Conservation (phyloP, 441 rosid genomes). For the Pelargonium citronellum region DNA sequence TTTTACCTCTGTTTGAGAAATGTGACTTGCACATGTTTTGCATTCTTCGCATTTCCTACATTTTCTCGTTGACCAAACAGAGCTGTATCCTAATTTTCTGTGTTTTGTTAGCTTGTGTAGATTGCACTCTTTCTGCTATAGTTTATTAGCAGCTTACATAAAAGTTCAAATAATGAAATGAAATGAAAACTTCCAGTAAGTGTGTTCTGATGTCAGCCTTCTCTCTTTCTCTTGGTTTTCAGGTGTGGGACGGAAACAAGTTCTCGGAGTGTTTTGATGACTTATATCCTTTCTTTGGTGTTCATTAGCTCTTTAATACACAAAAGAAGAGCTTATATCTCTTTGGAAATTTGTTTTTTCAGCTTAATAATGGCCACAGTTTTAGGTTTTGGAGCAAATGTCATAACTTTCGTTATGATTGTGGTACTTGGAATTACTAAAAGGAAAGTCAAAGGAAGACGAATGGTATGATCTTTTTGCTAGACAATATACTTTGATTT, state of each 20-base stretch:
- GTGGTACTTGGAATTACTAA: conserved; percentile 38
- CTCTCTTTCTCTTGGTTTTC: conserved; percentile 21
- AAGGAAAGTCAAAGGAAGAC: conserved; percentile 30
- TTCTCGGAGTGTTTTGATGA: conserved; percentile 50
- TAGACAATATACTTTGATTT: not conserved
- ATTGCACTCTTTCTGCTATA: not conserved
- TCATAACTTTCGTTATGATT: conserved; percentile 44
- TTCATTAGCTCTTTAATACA: not conserved
- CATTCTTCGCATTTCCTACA: not conserved
- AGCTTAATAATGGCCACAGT: conserved; percentile 51
- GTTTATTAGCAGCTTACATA: not conserved
- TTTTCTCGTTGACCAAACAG: conserved; percentile 9
- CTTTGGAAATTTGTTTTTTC: not conserved
- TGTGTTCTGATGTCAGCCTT: not conserved
- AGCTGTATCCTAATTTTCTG: not conserved
- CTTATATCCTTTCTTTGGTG: conserved; percentile 58
- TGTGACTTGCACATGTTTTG: not conserved
- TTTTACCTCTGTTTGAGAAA: not conserved
- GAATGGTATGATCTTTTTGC: conserved; percentile 34
- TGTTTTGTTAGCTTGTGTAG: not conserved
- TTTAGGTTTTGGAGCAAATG: conserved; percentile 58
- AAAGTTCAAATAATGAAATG: not conserved
- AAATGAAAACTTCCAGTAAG: not conserved
- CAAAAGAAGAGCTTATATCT: not conserved
- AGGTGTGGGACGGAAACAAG: conserved; percentile 51